phyloP scores from a whole-genome alignment of 192 early-diverging fungal genomes.

The Coemansia sp. region DNA sequence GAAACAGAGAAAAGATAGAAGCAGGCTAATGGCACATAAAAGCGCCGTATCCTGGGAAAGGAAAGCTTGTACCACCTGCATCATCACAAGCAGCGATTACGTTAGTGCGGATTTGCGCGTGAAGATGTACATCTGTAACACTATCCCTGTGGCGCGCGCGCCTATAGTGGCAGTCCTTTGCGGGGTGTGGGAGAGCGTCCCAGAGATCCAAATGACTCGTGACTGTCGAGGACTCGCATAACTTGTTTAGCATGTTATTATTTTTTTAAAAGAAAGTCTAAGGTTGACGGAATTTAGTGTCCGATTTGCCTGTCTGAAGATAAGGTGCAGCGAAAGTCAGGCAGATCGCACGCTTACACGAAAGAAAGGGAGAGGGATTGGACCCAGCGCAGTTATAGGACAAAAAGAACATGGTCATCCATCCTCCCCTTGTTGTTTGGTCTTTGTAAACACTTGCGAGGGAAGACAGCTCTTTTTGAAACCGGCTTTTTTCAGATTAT shows the following conservation, averaged over 20 bases:
- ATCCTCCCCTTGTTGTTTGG: too few species aligned
- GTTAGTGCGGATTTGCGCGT: not conserved
- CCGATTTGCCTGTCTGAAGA: not conserved
- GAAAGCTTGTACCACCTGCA: not conserved
- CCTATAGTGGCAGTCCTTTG: not conserved
- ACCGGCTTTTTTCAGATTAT: too few species aligned
- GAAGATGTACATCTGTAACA: not conserved
- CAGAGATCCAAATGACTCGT: not conserved
- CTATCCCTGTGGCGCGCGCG: not conserved
- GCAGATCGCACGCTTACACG: not conserved
- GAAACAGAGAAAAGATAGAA: not conserved
- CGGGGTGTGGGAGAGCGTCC: not conserved
- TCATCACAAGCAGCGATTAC: not conserved
- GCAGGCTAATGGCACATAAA: not conserved
- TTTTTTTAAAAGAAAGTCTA: not conserved
- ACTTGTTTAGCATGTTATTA: not conserved
- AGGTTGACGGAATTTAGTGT: too few species aligned
- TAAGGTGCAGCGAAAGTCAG: not conserved
- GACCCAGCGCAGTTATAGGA: not conserved
- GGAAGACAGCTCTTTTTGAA: too few species aligned
- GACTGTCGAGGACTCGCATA: not conserved
- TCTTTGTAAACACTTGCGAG: too few species aligned
- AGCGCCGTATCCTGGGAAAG: not conserved
- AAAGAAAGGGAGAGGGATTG: not conserved
- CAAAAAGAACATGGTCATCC: not conserved